These are phyloP conservation scores for Coniochaeta ligniaria DNA, from an alignment of 2,329 filamentous ascomycete species.

Conservation along the genomic window DNA sequence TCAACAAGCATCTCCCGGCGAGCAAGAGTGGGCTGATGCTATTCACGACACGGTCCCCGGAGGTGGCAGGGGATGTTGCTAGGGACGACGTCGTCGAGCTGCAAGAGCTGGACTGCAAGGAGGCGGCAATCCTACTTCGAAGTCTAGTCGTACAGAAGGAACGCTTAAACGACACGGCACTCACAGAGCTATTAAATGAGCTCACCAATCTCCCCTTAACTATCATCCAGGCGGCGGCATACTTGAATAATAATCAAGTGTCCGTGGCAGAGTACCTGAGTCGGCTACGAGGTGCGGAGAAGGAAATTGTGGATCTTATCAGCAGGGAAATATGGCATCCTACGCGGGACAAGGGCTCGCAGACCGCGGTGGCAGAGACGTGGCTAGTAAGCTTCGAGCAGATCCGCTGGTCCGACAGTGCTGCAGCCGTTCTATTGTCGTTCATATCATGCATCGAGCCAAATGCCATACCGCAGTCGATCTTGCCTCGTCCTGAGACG, in stretches of 20 bases:
- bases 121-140: conserved; percentile 19
- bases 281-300: conserved; percentile 20
- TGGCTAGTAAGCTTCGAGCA: conserved; percentile 33
- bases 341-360: conserved; percentile 19
- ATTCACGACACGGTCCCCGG: conserved; percentile 28
- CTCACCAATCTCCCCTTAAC: conserved; percentile 31
- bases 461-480: conserved; percentile 26
- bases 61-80: conserved; percentile 21
- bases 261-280: too few relatives aligned
- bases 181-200: conserved; percentile 17
- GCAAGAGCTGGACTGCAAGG: conserved; percentile 17
- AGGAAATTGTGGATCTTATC: conserved; percentile 22
- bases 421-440: conserved; percentile 25
- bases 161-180: conserved; percentile 6
- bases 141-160: conserved; percentile 12
- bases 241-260: too few relatives aligned
- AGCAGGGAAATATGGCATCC: conserved; percentile 25
- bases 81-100: conserved; percentile 19
- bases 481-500: conserved; percentile 17
- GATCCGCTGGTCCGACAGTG: conserved; percentile 17
- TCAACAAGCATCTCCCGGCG: conserved; percentile 24
- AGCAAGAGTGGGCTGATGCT: conserved; percentile 23
- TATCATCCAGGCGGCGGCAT: conserved; percentile 30
- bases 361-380: conserved; percentile 28
- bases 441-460: conserved; percentile 30